phyloP scores from a whole-genome alignment of 345 rosid species.

The Salix arbutifolia region DNA sequence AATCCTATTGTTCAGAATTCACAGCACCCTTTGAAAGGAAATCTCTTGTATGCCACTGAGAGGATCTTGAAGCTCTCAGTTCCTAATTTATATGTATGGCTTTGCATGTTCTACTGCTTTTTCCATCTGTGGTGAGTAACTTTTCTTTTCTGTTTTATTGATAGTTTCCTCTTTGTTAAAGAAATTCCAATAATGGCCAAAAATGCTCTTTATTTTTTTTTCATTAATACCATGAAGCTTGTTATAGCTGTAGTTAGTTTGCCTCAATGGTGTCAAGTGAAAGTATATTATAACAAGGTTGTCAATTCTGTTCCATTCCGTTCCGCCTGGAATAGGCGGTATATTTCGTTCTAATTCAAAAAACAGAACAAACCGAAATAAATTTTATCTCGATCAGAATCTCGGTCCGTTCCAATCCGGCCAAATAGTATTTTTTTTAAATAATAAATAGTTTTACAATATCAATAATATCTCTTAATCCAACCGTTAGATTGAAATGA shows the following conservation, averaged over 20 bases:
- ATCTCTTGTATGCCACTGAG: conserved; percentile 76
- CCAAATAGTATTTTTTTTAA: no score
- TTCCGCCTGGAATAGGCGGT: no score
- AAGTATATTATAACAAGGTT: background rate
- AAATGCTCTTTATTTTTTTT: background rate
- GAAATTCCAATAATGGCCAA: background rate
- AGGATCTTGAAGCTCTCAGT: conserved; percentile 97
- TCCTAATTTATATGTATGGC: conserved; percentile 95
- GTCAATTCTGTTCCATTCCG: no score
- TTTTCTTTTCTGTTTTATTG: background rate
- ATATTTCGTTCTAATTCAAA: no score
- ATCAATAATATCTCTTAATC: no score
- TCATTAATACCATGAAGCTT: background rate
- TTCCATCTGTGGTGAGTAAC: conserved; percentile 83
- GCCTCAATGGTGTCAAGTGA: background rate
- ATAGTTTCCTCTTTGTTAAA: background rate
- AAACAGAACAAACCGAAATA: no score
- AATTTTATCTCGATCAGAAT: no score
- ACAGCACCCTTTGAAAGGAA: conserved; percentile 88
- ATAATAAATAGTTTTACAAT: no score
- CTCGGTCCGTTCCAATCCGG: no score
- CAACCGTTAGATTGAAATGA: no score
- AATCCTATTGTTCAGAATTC: conserved; percentile 95
- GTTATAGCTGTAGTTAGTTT: background rate
- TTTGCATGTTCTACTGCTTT: conserved; percentile 97